Base-by-base conservation (phyloP, 371 early-diverging fungal genomes). In the Apophysomyces variabilis region DNA sequence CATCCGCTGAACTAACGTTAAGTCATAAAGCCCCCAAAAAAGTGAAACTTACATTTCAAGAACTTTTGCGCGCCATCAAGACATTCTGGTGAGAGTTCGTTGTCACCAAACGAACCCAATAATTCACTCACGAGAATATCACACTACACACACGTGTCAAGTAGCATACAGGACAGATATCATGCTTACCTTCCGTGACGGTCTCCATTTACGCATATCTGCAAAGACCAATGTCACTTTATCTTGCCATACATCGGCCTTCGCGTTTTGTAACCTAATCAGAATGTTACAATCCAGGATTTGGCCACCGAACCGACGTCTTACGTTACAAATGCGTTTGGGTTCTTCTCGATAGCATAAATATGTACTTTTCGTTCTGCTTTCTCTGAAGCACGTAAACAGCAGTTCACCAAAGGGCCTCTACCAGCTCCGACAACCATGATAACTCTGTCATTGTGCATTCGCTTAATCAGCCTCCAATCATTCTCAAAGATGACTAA, bases 71-170 rank as follows among this genome's bases (percentile, higher is more conserved):
- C 97, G 8, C 95, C 97, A 73, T 95, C 95, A 21, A 98, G 78
- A 73, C 98, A 98, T 77, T 98, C 99, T 3, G 99, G 99, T 1
- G 96, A 94, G 4, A 97, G 87, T 74, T 98, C 99, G 75, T 98
- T 98, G 77, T 98, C 97, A 57, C 96, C 97, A 85, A 97, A 94
- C 11, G 96, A 96, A 4, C 96, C 96, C 38, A 97, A 79, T 4
- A 97, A 83, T 75, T 97, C 96, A 66, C 93, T 93, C 26, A 96
- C 94, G 32, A 96, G 77, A 39, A 97, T 92, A 77, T 96, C 97
- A 35, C 92, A 92, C 83, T 86, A 58, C 50, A 7, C 64, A n/a
- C 39, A 68, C 50, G 41, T 59, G 21, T 59, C 35, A 37, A n/a
- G 8, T 11, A 38, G 5, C 8, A 26, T 1, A 13, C 57, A 36